Evolutionary conservation across 805 yeast species (phyloP).

Genomic region (Saturnispora besseyi): DNA sequence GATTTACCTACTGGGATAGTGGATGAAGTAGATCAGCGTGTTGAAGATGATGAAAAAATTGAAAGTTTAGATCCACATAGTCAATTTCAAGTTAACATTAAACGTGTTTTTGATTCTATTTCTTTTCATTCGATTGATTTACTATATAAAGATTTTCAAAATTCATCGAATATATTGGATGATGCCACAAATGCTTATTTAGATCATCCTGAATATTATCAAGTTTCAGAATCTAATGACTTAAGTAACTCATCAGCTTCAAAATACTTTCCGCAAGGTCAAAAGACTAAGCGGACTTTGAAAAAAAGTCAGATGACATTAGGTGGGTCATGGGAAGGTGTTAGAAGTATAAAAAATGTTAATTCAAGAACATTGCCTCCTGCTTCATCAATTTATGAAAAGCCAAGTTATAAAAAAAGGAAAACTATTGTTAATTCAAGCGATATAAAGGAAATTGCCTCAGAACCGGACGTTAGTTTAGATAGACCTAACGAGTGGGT

Average conservation of each 20-base stretch:
- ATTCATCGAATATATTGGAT: slow-evolving; percentile 23
- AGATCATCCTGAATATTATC: slow-evolving; percentile 21
- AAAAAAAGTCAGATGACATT: slow-evolving; percentile 1
- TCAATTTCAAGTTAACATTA: slow-evolving; percentile 26
- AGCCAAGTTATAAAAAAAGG: slow-evolving; percentile 3
- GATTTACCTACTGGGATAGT: slow-evolving; percentile 1
- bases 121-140: slow-evolving; percentile 13
- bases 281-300: not conserved
- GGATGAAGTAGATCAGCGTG: not conserved
- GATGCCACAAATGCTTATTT: slow-evolving; percentile 35
- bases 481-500: slow-evolving; percentile 14
- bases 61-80: not conserved
- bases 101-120: slow-evolving; percentile 30
- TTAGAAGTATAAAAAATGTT: not conserved
- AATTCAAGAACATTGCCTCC: not conserved
- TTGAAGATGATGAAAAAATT: not conserved
- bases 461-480: not conserved
- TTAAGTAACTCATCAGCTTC: not conserved
- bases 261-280: not conserved
- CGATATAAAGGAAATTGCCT: not conserved
- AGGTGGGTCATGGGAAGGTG: slow-evolving; percentile 2
- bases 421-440: not conserved
- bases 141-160: slow-evolving; percentile 24
- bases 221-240: not conserved
- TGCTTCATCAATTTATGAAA: not conserved